Evolutionary conservation across 2,329 filamentous ascomycete genomes (phyloP).

Genomic region (Dactylellina sp.): DNA sequence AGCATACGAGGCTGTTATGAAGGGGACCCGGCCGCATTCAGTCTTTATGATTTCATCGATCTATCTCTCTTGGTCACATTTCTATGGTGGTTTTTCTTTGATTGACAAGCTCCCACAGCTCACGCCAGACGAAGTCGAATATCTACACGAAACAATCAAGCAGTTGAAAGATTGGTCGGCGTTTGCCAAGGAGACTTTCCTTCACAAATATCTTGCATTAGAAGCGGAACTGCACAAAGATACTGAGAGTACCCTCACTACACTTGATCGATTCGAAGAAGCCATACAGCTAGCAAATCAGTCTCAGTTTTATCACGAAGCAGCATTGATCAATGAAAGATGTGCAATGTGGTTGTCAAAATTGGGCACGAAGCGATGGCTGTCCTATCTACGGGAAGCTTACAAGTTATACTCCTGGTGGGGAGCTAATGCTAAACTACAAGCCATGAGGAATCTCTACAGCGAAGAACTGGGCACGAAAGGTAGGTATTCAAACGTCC

Average conservation of each 20-base stretch:
- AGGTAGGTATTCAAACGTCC: slow-evolving; percentile 31
- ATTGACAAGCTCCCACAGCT: slow-evolving; percentile 58
- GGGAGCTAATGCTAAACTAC: slow-evolving; percentile 60
- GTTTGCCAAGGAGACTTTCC: slow-evolving; percentile 59
- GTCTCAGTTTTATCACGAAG: slow-evolving; percentile 59
- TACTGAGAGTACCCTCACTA: slow-evolving; percentile 58
- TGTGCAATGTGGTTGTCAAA: slow-evolving; percentile 59
- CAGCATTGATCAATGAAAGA: slow-evolving; percentile 60
- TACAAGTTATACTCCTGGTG: slow-evolving; percentile 59
- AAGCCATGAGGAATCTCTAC: slow-evolving; percentile 58
- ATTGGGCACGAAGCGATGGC: slow-evolving; percentile 58
- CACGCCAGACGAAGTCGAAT: slow-evolving; percentile 57
- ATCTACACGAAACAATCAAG: slow-evolving; percentile 58
- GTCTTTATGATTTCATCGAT: slow-evolving; percentile 57
- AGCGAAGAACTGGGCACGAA: slow-evolving; percentile 59
- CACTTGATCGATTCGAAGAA: slow-evolving; percentile 60
- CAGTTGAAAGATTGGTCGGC: slow-evolving; percentile 59
- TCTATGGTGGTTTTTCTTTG: slow-evolving; percentile 60
- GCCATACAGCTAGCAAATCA: slow-evolving; percentile 60
- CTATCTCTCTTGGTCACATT: slow-evolving; percentile 59
- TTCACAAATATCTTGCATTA: slow-evolving; percentile 60
- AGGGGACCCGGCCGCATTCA: slow-evolving; percentile 57
- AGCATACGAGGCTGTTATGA: slow-evolving; percentile 59
- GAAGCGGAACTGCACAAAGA: slow-evolving; percentile 59
- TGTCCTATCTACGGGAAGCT: slow-evolving; percentile 59